Evolutionary conservation across 208 protist genomes (phyloP).

Genomic region (Eutreptiella sp.): DNA sequence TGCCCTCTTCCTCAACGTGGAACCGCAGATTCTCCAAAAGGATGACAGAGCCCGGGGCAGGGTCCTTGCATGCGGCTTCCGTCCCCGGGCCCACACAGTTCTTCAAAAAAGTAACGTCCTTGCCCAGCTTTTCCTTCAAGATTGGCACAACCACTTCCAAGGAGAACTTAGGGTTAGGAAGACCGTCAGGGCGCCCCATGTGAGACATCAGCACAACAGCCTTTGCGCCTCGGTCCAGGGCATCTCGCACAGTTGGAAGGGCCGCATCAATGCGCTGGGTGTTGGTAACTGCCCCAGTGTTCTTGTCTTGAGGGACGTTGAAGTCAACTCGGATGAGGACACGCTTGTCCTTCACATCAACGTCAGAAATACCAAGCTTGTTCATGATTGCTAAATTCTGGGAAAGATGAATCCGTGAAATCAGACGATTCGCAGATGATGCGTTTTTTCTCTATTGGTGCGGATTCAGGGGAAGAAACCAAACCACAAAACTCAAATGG

Average conservation of each 20-base stretch:
- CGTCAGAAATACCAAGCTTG: slow-evolving; percentile 28
- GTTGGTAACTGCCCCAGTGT: slow-evolving; percentile 59
- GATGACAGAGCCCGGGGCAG: slow-evolving; percentile 30
- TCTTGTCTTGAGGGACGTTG: slow-evolving; percentile 67
- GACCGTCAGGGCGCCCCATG: slow-evolving; percentile 83
- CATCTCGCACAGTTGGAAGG: slow-evolving; percentile 68
- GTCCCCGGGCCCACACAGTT: too few species aligned
- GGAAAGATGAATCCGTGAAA: too few species aligned
- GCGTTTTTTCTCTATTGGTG: too few species aligned
- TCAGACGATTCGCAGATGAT: too few species aligned
- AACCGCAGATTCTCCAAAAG: slow-evolving; percentile 92
- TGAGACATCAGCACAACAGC: slow-evolving; percentile 67
- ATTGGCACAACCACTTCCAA: slow-evolving; percentile 7
- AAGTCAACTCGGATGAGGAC: slow-evolving; percentile 73
- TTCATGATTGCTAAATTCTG: too few species aligned
- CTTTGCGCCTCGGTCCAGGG: slow-evolving; percentile 43
- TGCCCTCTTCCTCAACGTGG: slow-evolving; percentile 51
- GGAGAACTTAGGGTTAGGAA: too few species aligned
- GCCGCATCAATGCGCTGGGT: slow-evolving; percentile 58
- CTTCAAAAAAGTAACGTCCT: too few species aligned
- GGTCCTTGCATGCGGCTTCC: too few species aligned
- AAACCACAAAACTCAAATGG: too few species aligned
- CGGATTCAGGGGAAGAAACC: too few species aligned
- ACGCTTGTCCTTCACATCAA: slow-evolving; percentile 56
- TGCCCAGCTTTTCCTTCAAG: too few species aligned